A percentile compares a stretch with the other conserved stretches of the same genome.
Evolutionary conservation across 805 yeast species (phyloP).

Genomic region (Kurtzmaniella cleridarum): DNA sequence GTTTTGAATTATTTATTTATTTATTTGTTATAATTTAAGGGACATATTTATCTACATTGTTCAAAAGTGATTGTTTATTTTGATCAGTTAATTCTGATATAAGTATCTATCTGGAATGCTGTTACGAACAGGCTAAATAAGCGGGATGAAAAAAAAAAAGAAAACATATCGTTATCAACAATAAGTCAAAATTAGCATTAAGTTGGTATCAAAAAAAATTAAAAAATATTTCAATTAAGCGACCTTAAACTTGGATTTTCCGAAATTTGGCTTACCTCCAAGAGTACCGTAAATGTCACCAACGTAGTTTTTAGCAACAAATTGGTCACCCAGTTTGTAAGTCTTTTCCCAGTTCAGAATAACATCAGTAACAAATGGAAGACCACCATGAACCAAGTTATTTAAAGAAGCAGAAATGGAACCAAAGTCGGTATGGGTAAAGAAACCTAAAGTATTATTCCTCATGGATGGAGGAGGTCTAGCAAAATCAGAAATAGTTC

Average conservation of each 20-base stretch:
- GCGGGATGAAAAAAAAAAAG: no score
- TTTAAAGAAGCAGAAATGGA: conserved; percentile 44
- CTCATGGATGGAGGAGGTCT: conserved; percentile 44
- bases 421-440: conserved; percentile 45
- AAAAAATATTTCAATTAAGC: conserved; percentile 14
- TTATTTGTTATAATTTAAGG: no score
- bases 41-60: no score
- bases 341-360: conserved; percentile 41
- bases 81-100: no score
- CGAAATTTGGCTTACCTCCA: conserved; percentile 40
- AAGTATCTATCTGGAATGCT: no score
- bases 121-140: no score
- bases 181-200: no score
- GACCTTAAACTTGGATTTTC: conserved; percentile 20
- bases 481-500: conserved; percentile 57
- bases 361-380: conserved; percentile 51
- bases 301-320: conserved; percentile 46
- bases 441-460: conserved; percentile 44
- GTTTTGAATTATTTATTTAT: no score
- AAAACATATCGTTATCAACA: no score
- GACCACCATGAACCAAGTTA: conserved; percentile 50
- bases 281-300: conserved; percentile 59
- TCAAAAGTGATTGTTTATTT: no score
- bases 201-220: no score
- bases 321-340: conserved; percentile 27